Evolutionary conservation across 805 yeast species (phyloP), one percentile per base, ranked within the genome.

Genomic region (Candida nitratophila): DNA sequence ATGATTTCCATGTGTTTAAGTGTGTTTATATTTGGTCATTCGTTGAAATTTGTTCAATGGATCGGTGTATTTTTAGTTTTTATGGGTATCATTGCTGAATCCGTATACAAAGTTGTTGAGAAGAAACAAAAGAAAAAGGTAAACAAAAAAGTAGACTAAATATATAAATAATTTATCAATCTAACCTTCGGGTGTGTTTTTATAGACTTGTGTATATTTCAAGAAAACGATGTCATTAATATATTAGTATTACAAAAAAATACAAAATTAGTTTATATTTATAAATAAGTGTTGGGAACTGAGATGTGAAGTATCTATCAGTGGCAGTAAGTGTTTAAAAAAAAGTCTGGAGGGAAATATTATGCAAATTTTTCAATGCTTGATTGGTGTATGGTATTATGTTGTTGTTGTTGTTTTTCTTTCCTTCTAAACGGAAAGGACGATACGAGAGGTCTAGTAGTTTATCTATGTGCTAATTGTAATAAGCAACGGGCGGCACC

Each of bases 1-100:
- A 91, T 93, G 96, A 69, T 89, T 40, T 88, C 97, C 34, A 91
- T 93, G 98, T 73, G 89, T 30, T 64, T 91, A 43, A 85, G 96
- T 55, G 96, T 93, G 41, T 61, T 87, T 3, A 66, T 91, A 50
- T 91, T 88, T 64, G 91, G 93, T n/a, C 97, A 93, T 59, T 58
- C 61, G 5, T 73, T 93, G 50, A 70, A 66, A 29, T 8, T 44
- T 3, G 63, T 68, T 9, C 98, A 93, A 65, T 85, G 96, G 89
- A 32, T 66, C 0, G 98, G 98, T 0, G 80, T 93, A 6, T 42
- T 61, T 1, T 64, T 86, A 46, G 99, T 93, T 2, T 90, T 91
- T 65, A 77, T 79, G 4, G 97, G 97, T 0, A 85, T 93, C 44
- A 81, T 83, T 0, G 75, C 79, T 54, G 99, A 93, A 63, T 86